Evolutionary conservation across 192 early-diverging fungal genomes (phyloP), one percentile per base, ranked within the genome.

Genomic region (Allomyces macrogynus): DNA sequence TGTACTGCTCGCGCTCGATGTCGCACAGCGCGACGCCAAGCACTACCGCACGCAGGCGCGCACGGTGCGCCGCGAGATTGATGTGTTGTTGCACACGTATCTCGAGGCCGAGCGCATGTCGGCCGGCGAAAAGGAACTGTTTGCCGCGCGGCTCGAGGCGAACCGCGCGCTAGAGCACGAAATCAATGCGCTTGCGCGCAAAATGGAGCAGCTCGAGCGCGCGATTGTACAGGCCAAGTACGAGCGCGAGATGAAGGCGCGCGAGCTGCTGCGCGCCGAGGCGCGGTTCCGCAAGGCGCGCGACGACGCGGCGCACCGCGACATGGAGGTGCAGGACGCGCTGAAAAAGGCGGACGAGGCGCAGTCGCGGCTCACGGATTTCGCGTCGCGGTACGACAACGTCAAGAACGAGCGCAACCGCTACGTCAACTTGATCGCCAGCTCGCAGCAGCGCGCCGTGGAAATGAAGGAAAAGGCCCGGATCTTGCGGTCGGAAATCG

Each of bases 401-500:
- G 82, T 83, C 25, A 84, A 84, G 64, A 82, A 82, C 63, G 82
- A 84, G 72, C 64, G 82, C 61, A 84, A 84, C 72, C 80, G 80
- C 71, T 84, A 84, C 62, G 78, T 81, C 61, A 66, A 72, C 24
- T 26, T 63, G 60, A 54, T 68, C 25, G 44, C 60, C 32, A 43
- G 24, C 23, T 44, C 32, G 23, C 49, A 42, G 10, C 82, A 84
- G 65, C 69, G 81, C 44, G 75, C 77, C 0, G 77, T 78, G n/a
- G 82, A 84, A 67, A 80, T 84, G 78, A 81, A 84, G 67, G 82
- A 84, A 68, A 84, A 84, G 66, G 72, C 81, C 49, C 79, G 76
- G 63, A 80, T 84, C 40, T 65, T 84, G n/a, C 68, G 72, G 0
- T 84, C 84, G 65, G 82, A 84, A 78, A 79, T 80, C 14, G 82